Percentiles rank a stretch among this genome's conserved stretches.
phyloP scores from a whole-genome alignment of 2,329 filamentous ascomycete genomes.

The Aureobasidium leucospermi region DNA sequence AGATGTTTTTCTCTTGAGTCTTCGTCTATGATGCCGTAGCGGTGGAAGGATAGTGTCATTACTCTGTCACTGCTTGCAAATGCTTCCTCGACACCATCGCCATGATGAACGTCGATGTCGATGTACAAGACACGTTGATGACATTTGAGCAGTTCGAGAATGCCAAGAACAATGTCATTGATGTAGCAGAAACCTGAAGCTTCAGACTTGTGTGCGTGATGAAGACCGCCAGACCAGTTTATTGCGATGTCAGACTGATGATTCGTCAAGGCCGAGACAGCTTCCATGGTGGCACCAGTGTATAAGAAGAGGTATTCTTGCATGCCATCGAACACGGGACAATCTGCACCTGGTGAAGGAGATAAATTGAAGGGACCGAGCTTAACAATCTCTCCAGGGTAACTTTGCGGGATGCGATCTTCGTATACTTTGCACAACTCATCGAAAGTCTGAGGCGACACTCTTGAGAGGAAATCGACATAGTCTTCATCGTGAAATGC shows the following conservation, averaged over 20 bases:
- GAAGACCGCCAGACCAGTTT: slow-evolving; percentile 93
- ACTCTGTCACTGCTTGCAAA: slow-evolving; percentile 86
- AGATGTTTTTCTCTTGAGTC: slow-evolving; percentile 51
- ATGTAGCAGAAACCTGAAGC: slow-evolving; percentile 98
- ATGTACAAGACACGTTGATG: slow-evolving; percentile 87
- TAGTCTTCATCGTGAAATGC: slow-evolving; percentile 86
- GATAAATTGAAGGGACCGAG: slow-evolving; percentile 65
- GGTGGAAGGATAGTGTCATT: slow-evolving; percentile 93
- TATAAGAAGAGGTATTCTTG: slow-evolving; percentile 95
- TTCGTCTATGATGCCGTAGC: slow-evolving; percentile 57
- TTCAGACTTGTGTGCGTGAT: slow-evolving; percentile 91
- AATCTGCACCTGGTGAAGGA: slow-evolving; percentile 64
- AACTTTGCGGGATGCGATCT: slow-evolving; percentile 31
- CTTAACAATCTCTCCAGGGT: slow-evolving; percentile 36
- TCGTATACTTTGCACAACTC: slow-evolving; percentile 50
- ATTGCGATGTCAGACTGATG: slow-evolving; percentile 90
- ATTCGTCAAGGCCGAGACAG: slow-evolving; percentile 79
- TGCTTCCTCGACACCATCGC: slow-evolving; percentile 83
- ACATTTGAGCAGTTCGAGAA: slow-evolving; percentile 76
- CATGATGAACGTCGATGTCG: slow-evolving; percentile 88
- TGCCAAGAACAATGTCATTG: slow-evolving; percentile 94
- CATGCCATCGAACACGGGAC: slow-evolving; percentile 90
- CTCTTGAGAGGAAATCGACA: slow-evolving; percentile 66
- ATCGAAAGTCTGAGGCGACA: slow-evolving; percentile 31
- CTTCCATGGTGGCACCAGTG: slow-evolving; percentile 82